phyloP scores from a whole-genome alignment of 2,329 filamentous ascomycete species.

The Leptographium lundbergii region DNA sequence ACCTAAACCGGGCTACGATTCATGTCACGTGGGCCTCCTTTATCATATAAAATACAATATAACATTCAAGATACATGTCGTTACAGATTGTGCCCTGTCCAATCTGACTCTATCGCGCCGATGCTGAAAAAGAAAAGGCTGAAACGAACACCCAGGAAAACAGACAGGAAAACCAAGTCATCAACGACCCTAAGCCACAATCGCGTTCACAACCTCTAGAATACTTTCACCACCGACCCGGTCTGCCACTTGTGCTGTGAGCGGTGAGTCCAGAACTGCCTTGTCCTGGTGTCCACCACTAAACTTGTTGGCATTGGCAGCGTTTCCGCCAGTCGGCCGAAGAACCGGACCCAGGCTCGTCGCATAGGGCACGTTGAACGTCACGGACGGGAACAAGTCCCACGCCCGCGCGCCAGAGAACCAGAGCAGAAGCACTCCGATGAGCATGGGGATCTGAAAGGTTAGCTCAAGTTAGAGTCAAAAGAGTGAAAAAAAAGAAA shows the following conservation, averaged over 20 bases:
- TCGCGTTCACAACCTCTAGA: background rate
- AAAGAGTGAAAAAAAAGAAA: background rate
- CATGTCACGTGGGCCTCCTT: background rate
- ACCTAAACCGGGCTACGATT: background rate
- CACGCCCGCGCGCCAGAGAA: constrained; percentile 9
- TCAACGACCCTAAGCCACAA: background rate
- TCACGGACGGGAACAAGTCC: constrained; percentile 10
- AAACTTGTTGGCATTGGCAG: too few relatives aligned
- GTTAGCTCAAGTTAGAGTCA: background rate
- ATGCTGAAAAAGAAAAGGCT: background rate
- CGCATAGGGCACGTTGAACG: constrained; percentile 12
- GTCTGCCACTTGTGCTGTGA: background rate
- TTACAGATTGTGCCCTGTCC: background rate
- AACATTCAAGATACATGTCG: background rate
- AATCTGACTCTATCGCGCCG: background rate
- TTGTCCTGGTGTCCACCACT: background rate
- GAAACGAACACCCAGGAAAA: background rate
- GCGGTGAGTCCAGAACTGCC: background rate
- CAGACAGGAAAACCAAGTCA: background rate
- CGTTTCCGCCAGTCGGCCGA: background rate
- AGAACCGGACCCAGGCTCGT: constrained; percentile 9
- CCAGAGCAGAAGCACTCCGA: constrained; percentile 12
- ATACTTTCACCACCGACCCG: background rate
- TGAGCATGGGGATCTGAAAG: constrained; percentile 11
- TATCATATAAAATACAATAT: background rate